Percentiles rank a stretch among this genome's conserved stretches.
These are phyloP conservation scores for Peronosclerospora sorghi DNA, from an alignment of 352 stramenopile genomes.

Conservation along the genomic window DNA sequence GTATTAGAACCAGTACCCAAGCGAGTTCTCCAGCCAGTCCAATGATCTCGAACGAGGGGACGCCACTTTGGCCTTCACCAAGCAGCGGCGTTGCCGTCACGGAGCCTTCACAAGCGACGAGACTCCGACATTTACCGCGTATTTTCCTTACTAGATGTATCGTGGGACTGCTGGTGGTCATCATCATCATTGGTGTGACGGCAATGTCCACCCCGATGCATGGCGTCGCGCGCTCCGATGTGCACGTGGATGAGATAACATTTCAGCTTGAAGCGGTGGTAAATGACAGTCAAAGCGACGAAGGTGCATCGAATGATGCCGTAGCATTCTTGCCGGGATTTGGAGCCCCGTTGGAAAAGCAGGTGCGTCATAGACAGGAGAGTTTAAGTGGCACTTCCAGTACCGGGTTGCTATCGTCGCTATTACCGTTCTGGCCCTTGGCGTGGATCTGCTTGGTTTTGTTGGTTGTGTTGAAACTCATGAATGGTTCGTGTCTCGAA, in stretches of 20 bases:
- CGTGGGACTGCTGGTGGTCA: constrained; percentile 14
- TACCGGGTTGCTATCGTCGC: constrained; percentile 2
- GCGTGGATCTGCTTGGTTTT: constrained; percentile 12
- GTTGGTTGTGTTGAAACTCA: constrained; percentile 17
- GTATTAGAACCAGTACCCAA: neutral
- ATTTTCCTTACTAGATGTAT: constrained; percentile 16
- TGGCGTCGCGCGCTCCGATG: neutral
- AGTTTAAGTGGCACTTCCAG: neutral
- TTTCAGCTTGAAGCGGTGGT: neutral
- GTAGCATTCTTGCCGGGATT: constrained; percentile 62
- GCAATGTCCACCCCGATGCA: constrained; percentile 5
- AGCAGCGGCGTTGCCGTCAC: constrained; percentile 8
- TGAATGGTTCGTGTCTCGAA: constrained; percentile 10
- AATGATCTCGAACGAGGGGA: constrained; percentile 34
- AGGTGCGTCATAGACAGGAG: constrained; percentile 22
- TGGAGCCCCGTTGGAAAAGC: constrained; percentile 50
- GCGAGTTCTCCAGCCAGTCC: neutral
- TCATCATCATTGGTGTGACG: constrained; percentile 15
- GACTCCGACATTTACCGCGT: constrained; percentile 4
- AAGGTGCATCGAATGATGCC: constrained; percentile 14
- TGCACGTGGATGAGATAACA: constrained; percentile 1
- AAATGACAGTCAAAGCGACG: constrained; percentile 10
- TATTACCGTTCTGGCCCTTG: constrained; percentile 13
- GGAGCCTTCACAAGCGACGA: neutral
- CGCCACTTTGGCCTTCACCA: constrained; percentile 27